Evolutionary conservation across 257 asterid genomes (phyloP).

Genomic region (Anisodus tanguticus): DNA sequence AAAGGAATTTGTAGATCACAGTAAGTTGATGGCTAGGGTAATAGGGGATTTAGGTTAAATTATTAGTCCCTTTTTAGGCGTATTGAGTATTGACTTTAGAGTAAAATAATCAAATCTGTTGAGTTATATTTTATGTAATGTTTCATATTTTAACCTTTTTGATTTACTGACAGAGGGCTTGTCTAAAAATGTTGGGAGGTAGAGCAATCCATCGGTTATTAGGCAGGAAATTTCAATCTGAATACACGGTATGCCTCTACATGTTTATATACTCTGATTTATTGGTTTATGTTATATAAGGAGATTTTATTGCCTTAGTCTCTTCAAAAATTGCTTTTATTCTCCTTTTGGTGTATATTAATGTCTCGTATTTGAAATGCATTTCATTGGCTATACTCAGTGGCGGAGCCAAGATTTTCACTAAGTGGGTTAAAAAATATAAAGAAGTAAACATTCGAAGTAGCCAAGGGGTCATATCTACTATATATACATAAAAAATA

Average conservation of each 20-base stretch:
- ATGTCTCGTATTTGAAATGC: background rate
- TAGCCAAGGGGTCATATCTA: too few relatives aligned
- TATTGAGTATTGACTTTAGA: background rate
- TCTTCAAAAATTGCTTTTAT: background rate
- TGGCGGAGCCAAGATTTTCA: too few relatives aligned
- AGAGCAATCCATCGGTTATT: constrained; percentile 54
- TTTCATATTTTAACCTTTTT: background rate
- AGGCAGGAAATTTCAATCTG: constrained; percentile 53
- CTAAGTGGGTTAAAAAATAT: too few relatives aligned
- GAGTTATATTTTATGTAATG: background rate
- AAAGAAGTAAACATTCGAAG: too few relatives aligned
- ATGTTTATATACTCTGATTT: background rate
- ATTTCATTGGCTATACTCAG: background rate
- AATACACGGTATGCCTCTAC: constrained; percentile 40
- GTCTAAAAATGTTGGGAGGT: constrained; percentile 55
- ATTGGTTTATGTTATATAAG: background rate
- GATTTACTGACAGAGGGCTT: constrained; percentile 40
- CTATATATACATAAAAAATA: too few relatives aligned
- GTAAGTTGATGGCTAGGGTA: background rate
- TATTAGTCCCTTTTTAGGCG: background rate
- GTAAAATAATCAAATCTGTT: constrained; percentile 10
- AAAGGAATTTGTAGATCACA: background rate
- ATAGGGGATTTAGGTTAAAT: background rate
- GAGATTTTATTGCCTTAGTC: background rate
- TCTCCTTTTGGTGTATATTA: constrained; percentile 12